A percentile compares a stretch with the other conserved stretches of the same genome.
phyloP scores from a whole-genome alignment of 148 eudicot species.

The Amaranthus palmeri region DNA sequence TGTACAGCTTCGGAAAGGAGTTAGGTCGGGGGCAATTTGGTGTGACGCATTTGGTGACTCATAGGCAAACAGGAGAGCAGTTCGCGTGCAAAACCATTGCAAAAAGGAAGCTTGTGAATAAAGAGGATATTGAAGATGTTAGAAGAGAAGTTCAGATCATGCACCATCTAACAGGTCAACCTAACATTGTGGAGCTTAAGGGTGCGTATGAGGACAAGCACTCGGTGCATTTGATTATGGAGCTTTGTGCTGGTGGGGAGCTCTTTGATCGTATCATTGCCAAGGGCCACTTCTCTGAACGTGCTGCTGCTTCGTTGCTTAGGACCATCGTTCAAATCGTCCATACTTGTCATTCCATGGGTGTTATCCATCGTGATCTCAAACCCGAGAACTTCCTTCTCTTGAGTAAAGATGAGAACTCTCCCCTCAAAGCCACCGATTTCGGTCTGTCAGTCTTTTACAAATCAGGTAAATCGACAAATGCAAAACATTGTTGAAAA shows the following conservation, averaged over 20 bases:
- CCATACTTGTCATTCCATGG: constrained; percentile 87
- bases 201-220: constrained; percentile 89
- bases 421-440: constrained; percentile 87
- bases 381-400: constrained; percentile 89
- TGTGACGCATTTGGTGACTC: constrained; percentile 56
- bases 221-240: constrained; percentile 87
- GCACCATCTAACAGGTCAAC: constrained; percentile 75
- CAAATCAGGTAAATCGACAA: constrained; percentile 50
- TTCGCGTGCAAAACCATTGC: constrained; percentile 79
- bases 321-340: constrained; percentile 90
- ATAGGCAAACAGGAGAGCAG: constrained; percentile 53
- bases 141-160: constrained; percentile 87
- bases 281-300: constrained; percentile 81
- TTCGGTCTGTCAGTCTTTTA: constrained; percentile 89
- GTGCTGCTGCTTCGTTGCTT: constrained; percentile 83
- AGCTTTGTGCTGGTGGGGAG: constrained; percentile 95
- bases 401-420: constrained; percentile 63
- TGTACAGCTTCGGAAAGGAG: constrained; percentile 60
- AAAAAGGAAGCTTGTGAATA: constrained; percentile 77
- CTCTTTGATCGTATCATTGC: constrained; percentile 86
- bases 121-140: constrained; percentile 93
- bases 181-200: constrained; percentile 78
- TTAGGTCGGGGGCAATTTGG: constrained; percentile 79
- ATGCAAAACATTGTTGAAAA: no score
- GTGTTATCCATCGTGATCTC: constrained; percentile 88